These are phyloP conservation scores for Pleurostoma richardsiae DNA, from an alignment of 2,329 filamentous ascomycete genomes.

Conservation along the genomic window DNA sequence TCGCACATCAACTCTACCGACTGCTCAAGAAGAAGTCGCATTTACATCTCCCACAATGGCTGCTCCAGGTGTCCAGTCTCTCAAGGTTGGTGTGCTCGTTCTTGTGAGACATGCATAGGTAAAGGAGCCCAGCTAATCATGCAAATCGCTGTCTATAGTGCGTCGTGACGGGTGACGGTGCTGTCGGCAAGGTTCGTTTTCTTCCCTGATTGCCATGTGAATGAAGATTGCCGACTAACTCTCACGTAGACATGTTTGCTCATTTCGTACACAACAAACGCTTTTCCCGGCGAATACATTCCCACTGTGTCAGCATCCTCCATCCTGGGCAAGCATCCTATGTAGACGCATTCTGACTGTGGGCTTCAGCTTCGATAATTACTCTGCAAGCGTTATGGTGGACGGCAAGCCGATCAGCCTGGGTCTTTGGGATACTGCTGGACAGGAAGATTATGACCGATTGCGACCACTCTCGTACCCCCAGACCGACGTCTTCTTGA, in stretches of 20 bases:
- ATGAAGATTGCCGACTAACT: constrained; percentile 12
- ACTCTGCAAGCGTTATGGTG: constrained; percentile 98
- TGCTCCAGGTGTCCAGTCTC: constrained; percentile 78
- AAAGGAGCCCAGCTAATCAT: constrained; percentile 26
- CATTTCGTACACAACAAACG: constrained; percentile 99
- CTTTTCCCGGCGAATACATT: constrained; percentile 99
- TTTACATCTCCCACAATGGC: constrained; percentile 48
- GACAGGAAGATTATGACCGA: constrained; percentile 97
- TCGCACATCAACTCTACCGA: neutral
- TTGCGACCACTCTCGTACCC: constrained; percentile 93
- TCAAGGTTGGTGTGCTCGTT: constrained; percentile 64
- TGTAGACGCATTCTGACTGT: constrained; percentile 12
- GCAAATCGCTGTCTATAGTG: constrained; percentile 52
- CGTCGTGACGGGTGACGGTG: constrained; percentile 98
- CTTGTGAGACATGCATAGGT: neutral
- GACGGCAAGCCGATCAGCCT: constrained; percentile 97
- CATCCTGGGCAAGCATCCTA: neutral
- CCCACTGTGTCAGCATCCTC: constrained; percentile 75
- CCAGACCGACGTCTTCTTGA: constrained; percentile 96
- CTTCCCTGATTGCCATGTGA: constrained; percentile 11
- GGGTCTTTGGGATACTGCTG: constrained; percentile 96
- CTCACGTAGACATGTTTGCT: constrained; percentile 82
- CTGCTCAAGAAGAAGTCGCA: neutral
- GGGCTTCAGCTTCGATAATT: constrained; percentile 82
- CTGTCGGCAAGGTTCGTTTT: constrained; percentile 83